Evolutionary conservation across 1,284 basidiomycete species (phyloP).

Genomic region (Microbotryum lychnidis-dioicae): DNA sequence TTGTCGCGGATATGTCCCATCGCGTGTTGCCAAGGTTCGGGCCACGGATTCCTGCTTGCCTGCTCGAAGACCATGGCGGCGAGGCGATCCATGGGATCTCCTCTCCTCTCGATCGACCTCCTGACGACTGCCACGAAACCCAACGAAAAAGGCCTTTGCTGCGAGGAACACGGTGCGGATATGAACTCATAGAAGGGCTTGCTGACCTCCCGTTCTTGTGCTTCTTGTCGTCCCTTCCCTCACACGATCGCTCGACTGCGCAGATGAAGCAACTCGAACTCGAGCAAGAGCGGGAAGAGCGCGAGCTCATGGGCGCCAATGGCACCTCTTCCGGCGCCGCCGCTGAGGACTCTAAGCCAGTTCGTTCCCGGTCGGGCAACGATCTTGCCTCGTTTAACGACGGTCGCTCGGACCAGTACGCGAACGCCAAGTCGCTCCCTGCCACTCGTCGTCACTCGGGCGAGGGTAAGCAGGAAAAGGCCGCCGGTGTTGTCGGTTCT

Average conservation of each 20-base stretch:
- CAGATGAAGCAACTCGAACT: conserved; percentile 33
- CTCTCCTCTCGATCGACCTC: too few relatives aligned
- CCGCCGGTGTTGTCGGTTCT: background rate
- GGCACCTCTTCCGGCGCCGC: conserved; percentile 37
- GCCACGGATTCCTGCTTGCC: too few relatives aligned
- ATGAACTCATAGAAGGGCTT: too few relatives aligned
- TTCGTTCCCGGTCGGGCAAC: conserved; percentile 34
- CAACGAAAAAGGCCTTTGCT: too few relatives aligned
- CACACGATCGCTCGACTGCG: too few relatives aligned
- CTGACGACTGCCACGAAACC: too few relatives aligned
- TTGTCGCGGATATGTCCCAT: too few relatives aligned
- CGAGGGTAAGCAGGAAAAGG: conserved; percentile 20
- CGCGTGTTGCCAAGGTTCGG: too few relatives aligned
- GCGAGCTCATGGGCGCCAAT: conserved; percentile 21
- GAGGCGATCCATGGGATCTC: too few relatives aligned
- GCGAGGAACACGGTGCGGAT: too few relatives aligned
- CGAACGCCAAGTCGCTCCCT: conserved; percentile 29
- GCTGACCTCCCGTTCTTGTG: too few relatives aligned
- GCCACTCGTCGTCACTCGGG: conserved; percentile 28
- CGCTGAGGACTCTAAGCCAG: conserved; percentile 30
- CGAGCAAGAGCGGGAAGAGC: conserved; percentile 31
- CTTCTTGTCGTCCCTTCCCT: background rate
- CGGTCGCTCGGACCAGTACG: background rate
- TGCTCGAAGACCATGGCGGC: too few relatives aligned
- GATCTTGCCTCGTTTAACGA: conserved; percentile 30